These are phyloP conservation scores for Penicillium sp. DNA, from an alignment of 2,329 filamentous ascomycete species.

Conservation along the genomic window DNA sequence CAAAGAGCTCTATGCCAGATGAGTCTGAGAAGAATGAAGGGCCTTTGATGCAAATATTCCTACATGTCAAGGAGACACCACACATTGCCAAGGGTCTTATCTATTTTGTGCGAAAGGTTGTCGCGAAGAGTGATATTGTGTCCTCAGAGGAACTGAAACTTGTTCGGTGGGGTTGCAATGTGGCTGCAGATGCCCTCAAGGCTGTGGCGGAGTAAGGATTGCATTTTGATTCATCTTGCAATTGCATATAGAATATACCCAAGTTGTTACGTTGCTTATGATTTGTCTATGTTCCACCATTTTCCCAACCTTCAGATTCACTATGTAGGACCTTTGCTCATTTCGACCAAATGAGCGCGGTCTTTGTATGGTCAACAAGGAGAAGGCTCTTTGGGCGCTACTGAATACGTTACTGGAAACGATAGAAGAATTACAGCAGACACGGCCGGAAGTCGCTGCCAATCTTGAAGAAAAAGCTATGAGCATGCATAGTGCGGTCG, in stretches of 20 bases:
- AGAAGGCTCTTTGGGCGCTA: too few species aligned
- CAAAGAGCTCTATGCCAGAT: constrained; percentile 12
- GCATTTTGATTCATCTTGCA: not conserved
- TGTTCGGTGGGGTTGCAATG: constrained; percentile 41
- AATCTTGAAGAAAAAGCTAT: too few species aligned
- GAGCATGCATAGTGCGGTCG: too few species aligned
- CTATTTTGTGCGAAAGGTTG: constrained; percentile 68
- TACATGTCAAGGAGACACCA: constrained; percentile 53
- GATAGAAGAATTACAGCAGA: too few species aligned
- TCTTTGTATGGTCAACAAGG: too few species aligned
- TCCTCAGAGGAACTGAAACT: constrained; percentile 46
- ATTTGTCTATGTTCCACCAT: not conserved
- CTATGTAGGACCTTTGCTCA: not conserved
- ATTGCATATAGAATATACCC: constrained; percentile 7
- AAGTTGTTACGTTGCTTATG: constrained; percentile 1
- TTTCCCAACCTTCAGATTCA: not conserved
- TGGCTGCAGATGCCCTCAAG: constrained; percentile 36
- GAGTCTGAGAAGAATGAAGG: constrained; percentile 44
- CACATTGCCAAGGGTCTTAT: constrained; percentile 65
- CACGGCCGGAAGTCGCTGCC: too few species aligned
- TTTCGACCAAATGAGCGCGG: not conserved
- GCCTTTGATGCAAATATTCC: constrained; percentile 58
- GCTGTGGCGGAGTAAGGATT: constrained; percentile 22
- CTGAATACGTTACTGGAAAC: too few species aligned
- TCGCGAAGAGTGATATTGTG: constrained; percentile 56